Evolutionary conservation across 257 asterid genomes (phyloP), one percentile per base, ranked within the genome.

Genomic region (Echites panduratus): DNA sequence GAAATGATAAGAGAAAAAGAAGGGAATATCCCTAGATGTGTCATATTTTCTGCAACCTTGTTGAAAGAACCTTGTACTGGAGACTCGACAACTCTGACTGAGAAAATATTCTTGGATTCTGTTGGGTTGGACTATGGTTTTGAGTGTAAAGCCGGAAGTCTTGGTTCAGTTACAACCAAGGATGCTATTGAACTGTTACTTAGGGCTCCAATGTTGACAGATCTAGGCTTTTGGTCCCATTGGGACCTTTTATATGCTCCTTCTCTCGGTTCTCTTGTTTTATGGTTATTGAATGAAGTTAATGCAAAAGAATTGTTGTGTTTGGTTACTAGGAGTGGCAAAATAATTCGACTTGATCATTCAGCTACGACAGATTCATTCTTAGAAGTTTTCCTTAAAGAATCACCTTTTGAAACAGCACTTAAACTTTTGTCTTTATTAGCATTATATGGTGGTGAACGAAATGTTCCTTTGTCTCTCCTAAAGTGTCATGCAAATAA

Each of bases 231-330:
- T 70, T 95, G 98, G 98, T 86, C 89, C 16, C 99, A 95, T 73
- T 95, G 99, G 99, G 99, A 89, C 80, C 75, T 80, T 73, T 44
- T 83, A 57, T 92, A 79, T 84, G 94, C 92, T 77, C 96, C 99
- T 73, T 87, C 94, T 70, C 95, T 95, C 76, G 99, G 99, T 79
- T 82, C 97, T 40, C 83, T 95, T 74, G 81, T 90, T 82, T 88
- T 75, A 79, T 95, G 98, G 98, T 80, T 92, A 85, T 79, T 92
- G 76, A 90, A 86, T 75, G 97, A 90, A 79, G 92, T 84, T 73
- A 92, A 87, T 70, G 44, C 75, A 70, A 84, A 85, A 78, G 97
- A 92, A 62, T 87, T 92, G 74, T 76, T 91, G 68, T 90, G 95
- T 78, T 80, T 95, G 86, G 89, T 89, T 40, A 90, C 93, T 56